Percentiles rank a stretch among this genome's conserved stretches.
These are phyloP conservation scores for Claviceps paspali DNA, from an alignment of 2,329 filamentous ascomycete species.

Conservation along the genomic window DNA sequence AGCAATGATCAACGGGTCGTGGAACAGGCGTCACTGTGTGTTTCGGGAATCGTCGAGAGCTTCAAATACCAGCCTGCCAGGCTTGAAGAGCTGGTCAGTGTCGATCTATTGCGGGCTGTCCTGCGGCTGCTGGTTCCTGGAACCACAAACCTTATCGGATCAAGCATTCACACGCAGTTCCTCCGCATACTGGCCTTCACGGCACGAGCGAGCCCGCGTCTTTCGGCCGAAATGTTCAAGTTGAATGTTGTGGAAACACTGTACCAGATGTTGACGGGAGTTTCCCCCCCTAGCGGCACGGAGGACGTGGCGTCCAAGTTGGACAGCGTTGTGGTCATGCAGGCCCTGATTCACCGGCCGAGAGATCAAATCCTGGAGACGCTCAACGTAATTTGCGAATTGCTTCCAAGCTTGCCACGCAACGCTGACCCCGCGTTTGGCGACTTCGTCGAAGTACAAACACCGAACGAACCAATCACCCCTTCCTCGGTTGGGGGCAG, in stretches of 20 bases:
- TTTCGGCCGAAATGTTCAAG: conserved; percentile 84
- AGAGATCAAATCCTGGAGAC: conserved; percentile 95
- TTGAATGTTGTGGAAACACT: conserved; percentile 95
- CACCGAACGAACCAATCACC: conserved; percentile 23
- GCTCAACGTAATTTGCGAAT: conserved; percentile 90
- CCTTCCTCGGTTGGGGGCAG: conserved; percentile 19
- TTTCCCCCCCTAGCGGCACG: conserved; percentile 70
- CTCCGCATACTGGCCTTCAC: conserved; percentile 82
- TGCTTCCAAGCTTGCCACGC: conserved; percentile 61
- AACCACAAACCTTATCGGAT: conserved; percentile 86
- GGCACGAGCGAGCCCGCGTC: conserved; percentile 69
- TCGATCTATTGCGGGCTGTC: conserved; percentile 71
- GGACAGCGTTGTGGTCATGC: conserved; percentile 96
- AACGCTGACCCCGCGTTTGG: conserved; percentile 27
- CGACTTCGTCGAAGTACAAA: conserved; percentile 29
- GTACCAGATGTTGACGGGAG: conserved; percentile 91
- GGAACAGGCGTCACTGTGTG: conserved; percentile 89
- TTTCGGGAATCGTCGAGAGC: conserved; percentile 91
- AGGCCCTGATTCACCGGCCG: conserved; percentile 87
- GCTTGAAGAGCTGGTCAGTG: conserved; percentile 81
- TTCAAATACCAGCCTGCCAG: conserved; percentile 81
- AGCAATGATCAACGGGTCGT: conserved; percentile 95
- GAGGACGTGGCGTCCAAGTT: conserved; percentile 73
- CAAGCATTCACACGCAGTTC: conserved; percentile 93
- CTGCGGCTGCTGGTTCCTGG: conserved; percentile 80